phyloP scores from a whole-genome alignment of 768 basidiomycete species.

The Russula sp. region DNA sequence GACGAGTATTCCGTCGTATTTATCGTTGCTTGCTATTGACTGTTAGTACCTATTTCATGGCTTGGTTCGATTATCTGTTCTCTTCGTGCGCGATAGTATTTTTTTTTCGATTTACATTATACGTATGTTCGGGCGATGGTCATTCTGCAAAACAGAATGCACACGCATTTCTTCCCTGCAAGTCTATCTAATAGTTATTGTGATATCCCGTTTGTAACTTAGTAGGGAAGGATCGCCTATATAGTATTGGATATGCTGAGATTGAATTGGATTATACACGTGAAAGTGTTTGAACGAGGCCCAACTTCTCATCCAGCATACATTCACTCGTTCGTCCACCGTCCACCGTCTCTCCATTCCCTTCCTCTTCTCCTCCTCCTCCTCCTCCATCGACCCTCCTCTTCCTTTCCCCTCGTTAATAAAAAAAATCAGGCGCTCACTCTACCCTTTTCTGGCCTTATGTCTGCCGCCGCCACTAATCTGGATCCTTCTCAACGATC shows the following conservation, averaged over 20 bases:
- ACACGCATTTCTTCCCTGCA: conserved; percentile 10
- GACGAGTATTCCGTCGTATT: conserved; percentile 26
- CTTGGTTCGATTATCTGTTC: conserved; percentile 16
- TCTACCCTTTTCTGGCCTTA: conserved; percentile 12
- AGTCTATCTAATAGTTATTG: conserved; percentile 10
- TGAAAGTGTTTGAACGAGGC: conserved; percentile 12
- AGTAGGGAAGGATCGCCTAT: conserved; percentile 19
- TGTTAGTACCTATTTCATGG: conserved; percentile 20
- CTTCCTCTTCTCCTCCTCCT: background rate
- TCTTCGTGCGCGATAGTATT: conserved; percentile 22
- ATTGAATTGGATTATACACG: conserved; percentile 16
- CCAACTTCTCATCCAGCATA: background rate
- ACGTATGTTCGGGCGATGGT: conserved; percentile 29
- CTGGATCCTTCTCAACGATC: conserved; percentile 20
- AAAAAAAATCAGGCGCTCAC: conserved; percentile 6
- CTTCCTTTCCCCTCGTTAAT: background rate
- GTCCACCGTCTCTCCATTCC: background rate
- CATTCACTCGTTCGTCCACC: background rate
- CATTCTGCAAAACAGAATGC: conserved; percentile 25
- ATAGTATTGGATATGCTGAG: conserved; percentile 22
- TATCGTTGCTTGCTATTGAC: conserved; percentile 25
- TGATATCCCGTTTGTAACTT: conserved; percentile 8
- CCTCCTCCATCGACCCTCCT: background rate
- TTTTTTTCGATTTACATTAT: conserved; percentile 24
- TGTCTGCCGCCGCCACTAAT: conserved; percentile 22